Base-by-base conservation (phyloP, 768 basidiomycete species). In the Hortiboletus campestris region DNA sequence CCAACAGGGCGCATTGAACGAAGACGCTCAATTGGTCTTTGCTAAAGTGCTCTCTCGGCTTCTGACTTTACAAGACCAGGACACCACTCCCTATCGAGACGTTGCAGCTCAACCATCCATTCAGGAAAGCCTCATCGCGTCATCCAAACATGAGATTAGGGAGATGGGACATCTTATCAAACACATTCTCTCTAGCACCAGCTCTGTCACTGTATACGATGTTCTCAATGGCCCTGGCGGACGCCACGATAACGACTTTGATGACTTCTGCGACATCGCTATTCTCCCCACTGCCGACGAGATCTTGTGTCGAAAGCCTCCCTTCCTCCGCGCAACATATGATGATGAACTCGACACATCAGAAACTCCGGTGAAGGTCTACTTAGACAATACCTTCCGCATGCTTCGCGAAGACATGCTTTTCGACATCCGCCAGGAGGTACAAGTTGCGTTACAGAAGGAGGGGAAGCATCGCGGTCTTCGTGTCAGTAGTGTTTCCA, bases 171-270 rank as follows among this genome's bases (percentile, higher is more conserved):
- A 78, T 20, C 72, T 75, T 40, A 74, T 82, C 57, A 74, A 77
- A 58, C 69, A 77, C 34, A 62, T 76, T 32, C 53, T 76, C 31
- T 61, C 69, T 20, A 66, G 63, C 20, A 55, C 55, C 28, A 59
- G 47, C 14, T 28, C 61, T 11, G 55, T 57, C 31, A 62, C 65
- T 7, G 31, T 56, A 10, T 51, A 58, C 20, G 61, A 62, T 14
- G 60, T 49, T 25, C 52, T 51, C 43, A 56, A 61, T 36, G 67
- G 67, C 3, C 81, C 86, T 2, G 86, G 86, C 0, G 87, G 86
- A 2, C 76, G 87, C 1, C 87, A 88, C 51, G 85, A 86, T 63
- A 89, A 89, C 44, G 86, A 88, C 61, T 80, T 80, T 53, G 63
- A 63, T 5, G 77, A 87, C 56, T 87, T 84, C 58, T 76, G 77